phyloP scores from a whole-genome alignment of 2,329 filamentous ascomycete species.

The Monilinia vaccinii-corymbosi region DNA sequence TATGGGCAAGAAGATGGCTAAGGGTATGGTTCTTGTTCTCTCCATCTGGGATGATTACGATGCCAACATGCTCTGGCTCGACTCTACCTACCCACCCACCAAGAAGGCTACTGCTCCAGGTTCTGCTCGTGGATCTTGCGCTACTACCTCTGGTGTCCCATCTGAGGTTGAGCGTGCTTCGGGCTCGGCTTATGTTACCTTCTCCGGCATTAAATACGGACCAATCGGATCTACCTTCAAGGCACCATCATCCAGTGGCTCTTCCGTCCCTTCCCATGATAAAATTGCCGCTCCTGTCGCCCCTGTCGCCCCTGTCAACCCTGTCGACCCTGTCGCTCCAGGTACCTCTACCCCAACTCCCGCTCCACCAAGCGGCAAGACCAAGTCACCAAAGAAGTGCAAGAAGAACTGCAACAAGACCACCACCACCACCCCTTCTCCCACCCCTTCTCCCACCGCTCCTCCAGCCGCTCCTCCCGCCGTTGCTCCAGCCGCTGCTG shows the following conservation, averaged over 20 bases:
- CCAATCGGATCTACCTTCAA: constrained; percentile 45
- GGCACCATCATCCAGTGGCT: background rate
- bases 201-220: constrained; percentile 50
- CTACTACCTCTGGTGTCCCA: constrained; percentile 42
- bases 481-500: background rate
- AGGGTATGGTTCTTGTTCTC: constrained; percentile 54
- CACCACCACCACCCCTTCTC: background rate
- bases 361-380: background rate
- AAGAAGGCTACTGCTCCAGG: background rate
- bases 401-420: background rate
- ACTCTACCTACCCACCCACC: constrained; percentile 31
- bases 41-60: constrained; percentile 46
- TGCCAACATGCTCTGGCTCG: constrained; percentile 61
- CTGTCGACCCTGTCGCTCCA: no score
- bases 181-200: constrained; percentile 42
- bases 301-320: no score
- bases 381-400: background rate
- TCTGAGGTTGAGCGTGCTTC: constrained; percentile 38
- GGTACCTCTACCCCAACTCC: background rate
- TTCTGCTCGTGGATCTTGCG: constrained; percentile 42
- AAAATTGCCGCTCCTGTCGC: no score
- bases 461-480: background rate
- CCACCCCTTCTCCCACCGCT: background rate
- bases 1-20: constrained; percentile 44
- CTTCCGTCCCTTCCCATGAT: no score